Evolutionary conservation across 371 early-diverging fungal species (phyloP).

Genomic region (Saksenaea vasiformis): DNA sequence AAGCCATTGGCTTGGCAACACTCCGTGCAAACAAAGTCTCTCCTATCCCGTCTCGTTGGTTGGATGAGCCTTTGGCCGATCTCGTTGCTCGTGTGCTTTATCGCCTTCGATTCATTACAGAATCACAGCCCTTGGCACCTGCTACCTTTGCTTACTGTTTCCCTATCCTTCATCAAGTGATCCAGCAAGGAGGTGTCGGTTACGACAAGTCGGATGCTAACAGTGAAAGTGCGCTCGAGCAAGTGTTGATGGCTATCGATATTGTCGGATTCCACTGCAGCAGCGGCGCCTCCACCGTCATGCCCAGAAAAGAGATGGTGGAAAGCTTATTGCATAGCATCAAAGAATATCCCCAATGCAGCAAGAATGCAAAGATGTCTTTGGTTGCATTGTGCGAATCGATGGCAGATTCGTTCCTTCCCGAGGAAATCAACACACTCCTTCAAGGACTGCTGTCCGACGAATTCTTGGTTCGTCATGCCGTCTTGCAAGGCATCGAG

Average conservation of each 20-base stretch:
- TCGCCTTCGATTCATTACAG: constrained; percentile 73
- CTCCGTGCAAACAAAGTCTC: constrained; percentile 67
- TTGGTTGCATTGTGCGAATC: constrained; percentile 70
- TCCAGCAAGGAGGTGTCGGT: constrained; percentile 68
- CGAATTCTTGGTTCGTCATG: constrained; percentile 78
- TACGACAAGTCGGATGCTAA: constrained; percentile 39
- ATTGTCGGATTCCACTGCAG: constrained; percentile 69
- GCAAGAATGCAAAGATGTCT: constrained; percentile 59
- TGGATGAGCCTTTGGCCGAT: constrained; percentile 63
- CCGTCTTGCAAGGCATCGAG: constrained; percentile 77
- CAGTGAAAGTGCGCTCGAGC: constrained; percentile 68
- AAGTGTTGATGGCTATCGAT: constrained; percentile 76
- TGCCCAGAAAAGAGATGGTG: constrained; percentile 81
- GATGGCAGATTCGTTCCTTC: constrained; percentile 61
- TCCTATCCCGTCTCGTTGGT: constrained; percentile 72
- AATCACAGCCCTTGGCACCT: constrained; percentile 64
- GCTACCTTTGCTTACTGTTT: constrained; percentile 83
- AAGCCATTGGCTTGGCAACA: constrained; percentile 66
- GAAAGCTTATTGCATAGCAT: constrained; percentile 68
- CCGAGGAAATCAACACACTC: constrained; percentile 66
- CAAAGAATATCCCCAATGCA: constrained; percentile 68
- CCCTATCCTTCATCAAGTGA: constrained; percentile 75
- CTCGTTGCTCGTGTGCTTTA: constrained; percentile 74
- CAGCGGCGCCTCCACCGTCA: constrained; percentile 47
- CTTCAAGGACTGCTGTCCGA: constrained; percentile 72